These are phyloP conservation scores for Nothopassalora personata DNA, from an alignment of 2,329 filamentous ascomycete species.

Conservation along the genomic window DNA sequence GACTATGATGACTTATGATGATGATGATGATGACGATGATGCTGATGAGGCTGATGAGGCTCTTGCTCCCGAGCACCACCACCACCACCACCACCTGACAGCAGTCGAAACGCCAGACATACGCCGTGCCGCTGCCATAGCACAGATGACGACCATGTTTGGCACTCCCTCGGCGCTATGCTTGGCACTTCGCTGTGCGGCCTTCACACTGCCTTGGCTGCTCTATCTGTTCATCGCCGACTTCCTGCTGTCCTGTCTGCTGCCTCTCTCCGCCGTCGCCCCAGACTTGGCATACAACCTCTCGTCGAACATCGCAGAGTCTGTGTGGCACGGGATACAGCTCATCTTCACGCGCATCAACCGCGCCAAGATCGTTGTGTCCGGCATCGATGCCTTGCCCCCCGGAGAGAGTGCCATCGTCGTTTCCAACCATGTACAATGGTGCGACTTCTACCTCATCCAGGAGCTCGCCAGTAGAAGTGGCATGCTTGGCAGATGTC, in stretches of 20 bases:
- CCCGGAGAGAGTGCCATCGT: constrained; percentile 56
- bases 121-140: neutral
- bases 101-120: neutral
- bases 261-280: constrained; percentile 29
- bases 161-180: constrained; percentile 29
- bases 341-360: constrained; percentile 52
- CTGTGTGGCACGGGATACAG: constrained; percentile 56
- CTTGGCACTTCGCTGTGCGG: constrained; percentile 33
- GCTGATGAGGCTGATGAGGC: neutral
- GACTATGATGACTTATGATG: neutral
- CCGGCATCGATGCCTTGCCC: constrained; percentile 48
- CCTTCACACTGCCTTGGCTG: constrained; percentile 47
- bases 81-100: neutral
- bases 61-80: neutral
- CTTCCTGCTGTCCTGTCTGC: constrained; percentile 36
- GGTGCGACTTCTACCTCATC: constrained; percentile 62
- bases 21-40: neutral
- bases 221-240: constrained; percentile 50
- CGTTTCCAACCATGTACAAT: constrained; percentile 56
- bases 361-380: constrained; percentile 49
- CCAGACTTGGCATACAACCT: constrained; percentile 50
- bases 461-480: constrained; percentile 51
- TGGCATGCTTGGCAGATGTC: constrained; percentile 56
- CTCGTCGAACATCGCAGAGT: constrained; percentile 52
- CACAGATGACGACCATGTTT: neutral